Percentiles rank a stretch among this genome's conserved stretches.
Evolutionary conservation across 371 early-diverging fungal species (phyloP).

Genomic region (Blakeslea trispora): DNA sequence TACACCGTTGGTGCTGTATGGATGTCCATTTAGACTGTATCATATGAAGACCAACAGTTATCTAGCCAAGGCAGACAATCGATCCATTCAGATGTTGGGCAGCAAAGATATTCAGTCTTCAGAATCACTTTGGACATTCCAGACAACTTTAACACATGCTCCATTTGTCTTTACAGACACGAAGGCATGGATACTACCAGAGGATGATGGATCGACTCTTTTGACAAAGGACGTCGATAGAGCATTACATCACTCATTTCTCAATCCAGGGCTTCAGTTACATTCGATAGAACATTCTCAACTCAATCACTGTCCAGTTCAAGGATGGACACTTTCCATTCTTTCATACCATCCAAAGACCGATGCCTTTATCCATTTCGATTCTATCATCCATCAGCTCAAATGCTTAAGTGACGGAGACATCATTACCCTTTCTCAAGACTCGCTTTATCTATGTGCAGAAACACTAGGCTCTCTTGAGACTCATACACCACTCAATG

Average conservation of each 20-base stretch:
- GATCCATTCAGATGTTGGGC: no score
- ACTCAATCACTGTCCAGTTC: no score
- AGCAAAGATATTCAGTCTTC: no score
- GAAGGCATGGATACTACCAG: no score
- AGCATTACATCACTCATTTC: no score
- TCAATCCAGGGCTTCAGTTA: no score
- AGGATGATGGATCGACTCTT: no score
- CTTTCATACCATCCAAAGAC: no score
- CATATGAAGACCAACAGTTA: conserved; percentile 4
- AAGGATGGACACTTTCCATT: no score
- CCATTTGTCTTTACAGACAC: neutral
- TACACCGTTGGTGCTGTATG: neutral
- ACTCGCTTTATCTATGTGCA: neutral
- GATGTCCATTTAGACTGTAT: conserved; percentile 2
- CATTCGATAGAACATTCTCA: no score
- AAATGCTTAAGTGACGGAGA: neutral
- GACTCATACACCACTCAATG: neutral
- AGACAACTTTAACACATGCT: neutral
- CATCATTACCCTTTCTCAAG: neutral
- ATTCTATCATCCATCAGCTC: neutral
- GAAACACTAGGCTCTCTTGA: neutral
- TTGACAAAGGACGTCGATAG: no score
- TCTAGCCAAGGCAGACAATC: neutral
- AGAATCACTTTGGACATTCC: neutral
- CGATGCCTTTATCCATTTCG: no score